Conservation (phyloP, 345 rosid genomes). For the Citrus sp. region DNA sequence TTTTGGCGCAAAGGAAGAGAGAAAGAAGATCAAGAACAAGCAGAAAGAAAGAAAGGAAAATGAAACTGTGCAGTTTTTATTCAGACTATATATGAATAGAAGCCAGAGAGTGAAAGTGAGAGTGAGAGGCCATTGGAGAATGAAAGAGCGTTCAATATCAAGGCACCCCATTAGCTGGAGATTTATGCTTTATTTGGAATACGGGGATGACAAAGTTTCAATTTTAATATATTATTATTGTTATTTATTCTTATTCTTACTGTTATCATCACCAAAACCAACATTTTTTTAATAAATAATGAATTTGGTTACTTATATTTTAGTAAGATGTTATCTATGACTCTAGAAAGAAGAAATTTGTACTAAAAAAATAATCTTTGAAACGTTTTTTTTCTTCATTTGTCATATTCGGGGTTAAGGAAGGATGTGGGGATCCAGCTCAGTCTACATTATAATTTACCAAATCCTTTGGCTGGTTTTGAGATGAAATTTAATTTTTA, state of each 20-base stretch:
- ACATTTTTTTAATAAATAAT: not conserved
- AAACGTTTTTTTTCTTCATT: not conserved
- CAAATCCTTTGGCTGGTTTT: slow-evolving; percentile 1
- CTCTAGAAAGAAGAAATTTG: too few species aligned
- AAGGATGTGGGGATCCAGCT: slow-evolving; percentile 1
- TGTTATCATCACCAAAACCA: slow-evolving; percentile 1
- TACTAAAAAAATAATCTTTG: not conserved
- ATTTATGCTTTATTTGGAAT: slow-evolving; percentile 14
- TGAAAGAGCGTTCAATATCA: slow-evolving; percentile 8
- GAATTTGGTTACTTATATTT: too few species aligned
- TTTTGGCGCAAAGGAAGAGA: slow-evolving; percentile 31
- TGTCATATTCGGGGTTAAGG: not conserved
- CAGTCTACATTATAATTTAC: not conserved
- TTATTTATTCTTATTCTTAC: not conserved
- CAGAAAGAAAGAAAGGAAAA: not conserved
- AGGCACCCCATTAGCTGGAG: slow-evolving; percentile 21
- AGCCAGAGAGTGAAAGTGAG: not conserved
- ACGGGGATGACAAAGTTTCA: slow-evolving; percentile 12
- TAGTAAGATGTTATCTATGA: too few species aligned
- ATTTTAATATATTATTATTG: not conserved
- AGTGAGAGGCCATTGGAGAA: slow-evolving; percentile 8
- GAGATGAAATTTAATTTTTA: not conserved
- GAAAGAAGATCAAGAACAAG: slow-evolving; percentile 13
- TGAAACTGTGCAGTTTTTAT: not conserved
- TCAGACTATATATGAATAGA: not conserved